Base-by-base conservation (phyloP, 2,329 filamentous ascomycete genomes). In the Akanthomyces uredinophilus region DNA sequence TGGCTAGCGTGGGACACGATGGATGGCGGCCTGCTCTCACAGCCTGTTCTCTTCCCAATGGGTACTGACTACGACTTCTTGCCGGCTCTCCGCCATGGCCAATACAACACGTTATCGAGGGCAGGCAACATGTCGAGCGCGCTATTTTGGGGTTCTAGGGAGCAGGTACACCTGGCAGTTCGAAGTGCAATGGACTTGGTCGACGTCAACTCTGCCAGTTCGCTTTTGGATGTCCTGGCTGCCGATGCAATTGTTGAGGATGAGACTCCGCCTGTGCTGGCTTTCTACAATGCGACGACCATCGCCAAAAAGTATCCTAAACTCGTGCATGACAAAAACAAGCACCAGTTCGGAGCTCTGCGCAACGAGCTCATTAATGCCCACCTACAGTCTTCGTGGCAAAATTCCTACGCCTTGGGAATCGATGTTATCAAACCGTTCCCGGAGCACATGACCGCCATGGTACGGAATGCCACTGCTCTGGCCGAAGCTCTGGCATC, bases 1-100 rank as follows among this genome's bases (percentile, higher is more conserved):
- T 97, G 92, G 92, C 77, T 97, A 64, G 94, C 94, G 0, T 99
- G 94, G 93, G 91, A 91, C 60, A 87, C 89, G 64, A 95, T 96
- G 91, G 89, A 89, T 14, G 88, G 87, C 20, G 95, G 95, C 1
- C 77, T 98, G 41, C 80, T 98, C 53, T 83, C 89, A 18, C 87
- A 94, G 71, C 89, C 89, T 75, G 82, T 89, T n/a, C 82, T 92
- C 29, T 82, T 96, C 57, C 95, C 95, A 4, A 96, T 97, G 90
- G 90, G 85, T 0, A 73, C 85, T 67, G 85, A 93, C 64, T 91
- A 96, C 70, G 74, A 83, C 2, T 79, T 94, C 63, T 77, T 98
- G 46, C 75, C 81, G 0, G 91, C 87, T 67, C 79, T 98, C 63
- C 87, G 93, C 58, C 83, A 88, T 43, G 92, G 90, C 41, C 84